Base-by-base conservation (phyloP, 495 filamentous ascomycete genomes). In the Trichodelitschia bisporula region DNA sequence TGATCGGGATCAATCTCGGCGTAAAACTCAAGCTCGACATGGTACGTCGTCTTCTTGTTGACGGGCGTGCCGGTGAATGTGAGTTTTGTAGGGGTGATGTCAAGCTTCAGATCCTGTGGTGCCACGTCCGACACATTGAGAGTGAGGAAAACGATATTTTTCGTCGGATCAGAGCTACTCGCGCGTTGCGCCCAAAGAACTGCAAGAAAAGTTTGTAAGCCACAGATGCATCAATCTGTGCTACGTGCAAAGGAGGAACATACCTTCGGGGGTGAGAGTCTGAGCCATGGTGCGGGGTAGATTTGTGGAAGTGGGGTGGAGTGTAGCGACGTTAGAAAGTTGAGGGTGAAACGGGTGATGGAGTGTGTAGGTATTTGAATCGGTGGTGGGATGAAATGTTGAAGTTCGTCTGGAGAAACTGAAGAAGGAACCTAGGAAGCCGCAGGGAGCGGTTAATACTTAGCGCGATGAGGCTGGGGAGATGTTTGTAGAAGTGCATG, bases 151-250 rank as follows among this genome's bases (percentile, higher is more conserved):
- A 95, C 58, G 59, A 76, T 71, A 57, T 95, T 95, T 56, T 80
- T 84, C 47, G 69, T 66, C 21, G 69, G 46, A 14, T 95, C 89
- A 37, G 58, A 55, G 36, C 47, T 56, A 50, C 72, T 82, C 26
- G 86, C 93, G 60, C 86, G 84, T 59, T 97, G 86, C 18, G 86
- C 84, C 86, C 86, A 97, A 56, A 76, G 72, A 41, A 95, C 86
- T 97, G 44, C 34, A 29, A 3, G 26, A 24, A 15, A 24, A 18
- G 30, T 45, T 36, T 40, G 39, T 30, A 3, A 8, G 24, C 16
- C 16, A 13, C 10, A n/a, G 3, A 11, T 1, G 10, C 9, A 29
- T 34, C 9, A 12, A 25, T 8, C 27, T 31, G 15, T 9, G 29
- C 29, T 18, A 18, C 15, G 18, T 8, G 8, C 29, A 21, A 31